Evolutionary conservation across 129 eudicot genomes (phyloP), one percentile per base, ranked within the genome.

Genomic region (Flaveria sonorensis): DNA sequence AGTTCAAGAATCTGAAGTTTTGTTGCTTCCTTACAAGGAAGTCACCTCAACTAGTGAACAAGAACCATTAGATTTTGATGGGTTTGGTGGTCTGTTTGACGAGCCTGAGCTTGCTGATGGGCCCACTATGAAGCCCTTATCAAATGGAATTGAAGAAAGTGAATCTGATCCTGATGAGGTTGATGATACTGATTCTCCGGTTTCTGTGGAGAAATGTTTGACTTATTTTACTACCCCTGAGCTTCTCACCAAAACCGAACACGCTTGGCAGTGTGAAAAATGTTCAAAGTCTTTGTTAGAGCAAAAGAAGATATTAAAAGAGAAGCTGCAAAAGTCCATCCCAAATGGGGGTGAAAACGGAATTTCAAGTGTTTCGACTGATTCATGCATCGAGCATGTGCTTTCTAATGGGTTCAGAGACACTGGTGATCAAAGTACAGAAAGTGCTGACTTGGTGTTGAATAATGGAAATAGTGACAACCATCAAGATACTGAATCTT

Each of bases 251-350:
- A 86, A 88, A 86, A 83, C 77, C 7, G 99, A 94, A 72, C 96
- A 94, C 73, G 99, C 90, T 3, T 94, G 99, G 99, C 89, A 89
- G 60, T 94, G 99, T 53, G 97, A 91, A 72, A 82, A 89, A 40
- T 94, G 99, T 81, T 85, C 99, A 14, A 94, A 88, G 76, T 11
- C 82, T 43, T 20, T 88, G 70, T 73, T 61, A 60, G 81, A 86
- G 64, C 72, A 81, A 77, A 87, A 79, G 62, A 76, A 3, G 53
- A 84, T 48, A 78, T 30, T 66, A 59, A 84, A 63, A 73, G 81
- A 81, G 61, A 83, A 82, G 32, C 23, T 21, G 50, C 55, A 48
- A 46, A 84, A 83, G 7, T 71, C 75, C n/a, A 45, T 45, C 13
- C 19, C 26, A 8, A 81, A 79, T 60, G 81, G 75, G 48, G 71